Base-by-base conservation (phyloP, 768 basidiomycete species). In the Suillus placidus region DNA sequence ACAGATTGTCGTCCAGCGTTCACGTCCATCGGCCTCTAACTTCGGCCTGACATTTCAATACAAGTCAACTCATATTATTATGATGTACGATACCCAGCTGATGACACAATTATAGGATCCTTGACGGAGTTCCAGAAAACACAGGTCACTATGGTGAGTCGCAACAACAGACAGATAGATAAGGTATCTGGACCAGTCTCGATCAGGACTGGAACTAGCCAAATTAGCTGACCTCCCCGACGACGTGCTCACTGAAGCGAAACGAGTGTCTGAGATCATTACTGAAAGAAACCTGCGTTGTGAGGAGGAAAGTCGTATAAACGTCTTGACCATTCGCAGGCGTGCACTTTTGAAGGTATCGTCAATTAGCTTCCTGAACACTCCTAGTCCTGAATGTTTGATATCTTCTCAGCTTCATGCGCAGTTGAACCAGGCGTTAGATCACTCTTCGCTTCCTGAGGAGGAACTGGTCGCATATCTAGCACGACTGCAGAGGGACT, bases 181-280 rank as follows among this genome's bases (percentile, higher is more conserved):
- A n/a, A 4, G 45, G 20, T 18, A 23, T 8, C 4, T 63, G 32
- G n/a, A 62, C 30, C 34, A 26, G 23, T 18, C 42, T 42, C 43
- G 42, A n/a, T 30, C 68, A 96, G 96, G 97, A 3, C 80, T 99
- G 13, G 92, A 97, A 70, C 85, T 98, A 34, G 95, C 96, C 14
- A 86, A 87, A 56, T 83, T 97, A 6, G 95, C 94, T 1, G 94
- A 95, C 71, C 81, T 99, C 0, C 97, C 97, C 0, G 67, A 75
- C 0, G 85, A 91, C 56, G 87, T 97, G 14, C 74, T 95, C 49
- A 67, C 71, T 5, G 88, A 91, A 74, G 89, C 85, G 6, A 84
- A 78, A 65, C 80, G 85, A 63, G 86, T 93, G 0, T 86, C 93
- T 3, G 80, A 81, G 16, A 79, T 76, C 10, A 83, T 97, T 12